Evolutionary conservation across 305 asterid genomes (phyloP).

Genomic region (Solanum hybrid): DNA sequence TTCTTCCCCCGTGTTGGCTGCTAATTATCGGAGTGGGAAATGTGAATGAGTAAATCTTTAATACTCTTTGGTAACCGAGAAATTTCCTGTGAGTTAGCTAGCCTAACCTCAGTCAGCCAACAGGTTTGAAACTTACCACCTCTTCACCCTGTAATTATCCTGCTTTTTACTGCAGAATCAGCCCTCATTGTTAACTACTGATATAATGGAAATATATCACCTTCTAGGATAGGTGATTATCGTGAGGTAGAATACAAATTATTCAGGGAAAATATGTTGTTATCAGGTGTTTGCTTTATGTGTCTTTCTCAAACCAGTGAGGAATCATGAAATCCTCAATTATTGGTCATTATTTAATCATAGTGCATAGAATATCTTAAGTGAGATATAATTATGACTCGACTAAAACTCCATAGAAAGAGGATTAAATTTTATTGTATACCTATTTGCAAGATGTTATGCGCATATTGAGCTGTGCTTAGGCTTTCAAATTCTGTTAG

Average conservation of each 20-base stretch:
- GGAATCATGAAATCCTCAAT: background rate
- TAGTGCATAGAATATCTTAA: background rate
- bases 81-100: background rate
- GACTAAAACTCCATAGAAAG: background rate
- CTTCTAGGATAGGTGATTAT: background rate
- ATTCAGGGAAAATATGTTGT: background rate
- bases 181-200: background rate
- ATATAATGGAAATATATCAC: background rate
- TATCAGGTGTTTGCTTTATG: background rate
- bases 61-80: background rate
- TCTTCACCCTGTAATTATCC: background rate
- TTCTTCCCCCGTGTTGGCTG: background rate
- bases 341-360: background rate
- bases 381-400: background rate
- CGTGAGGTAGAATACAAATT: background rate
- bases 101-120: background rate
- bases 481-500: background rate
- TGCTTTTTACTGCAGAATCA: background rate
- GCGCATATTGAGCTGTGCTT: background rate
- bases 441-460: background rate
- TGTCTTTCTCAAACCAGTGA: background rate
- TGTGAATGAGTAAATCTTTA: background rate
- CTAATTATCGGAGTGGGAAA: background rate
- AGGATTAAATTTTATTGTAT: background rate
- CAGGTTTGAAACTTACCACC: background rate